Base-by-base conservation (phyloP, 2,329 filamentous ascomycete genomes). In the Cercospora sojina region DNA sequence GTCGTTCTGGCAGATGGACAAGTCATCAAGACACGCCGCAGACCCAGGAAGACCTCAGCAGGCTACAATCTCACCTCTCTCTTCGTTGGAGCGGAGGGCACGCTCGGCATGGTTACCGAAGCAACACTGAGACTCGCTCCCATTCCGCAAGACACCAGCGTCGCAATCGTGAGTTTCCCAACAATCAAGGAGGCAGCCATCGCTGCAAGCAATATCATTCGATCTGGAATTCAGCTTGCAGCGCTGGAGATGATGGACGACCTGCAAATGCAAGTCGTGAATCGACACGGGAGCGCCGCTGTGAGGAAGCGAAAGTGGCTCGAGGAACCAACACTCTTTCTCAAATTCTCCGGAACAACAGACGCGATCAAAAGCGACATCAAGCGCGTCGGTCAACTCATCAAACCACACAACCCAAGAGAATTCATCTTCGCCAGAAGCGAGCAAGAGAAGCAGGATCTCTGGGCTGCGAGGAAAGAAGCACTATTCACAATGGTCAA, bases 231-330 rank as follows among this genome's bases (percentile, higher is more conserved):
- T 3, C 90, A 89, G 0, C 85, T 93, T 6, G 90, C 89, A 0
- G 90, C 90, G 3, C 90, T 93, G 86, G 91, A 95, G 79, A 88
- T 95, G 71, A 92, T 95, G 90, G 91, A 95, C 75, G 91, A 95
- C 65, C 90, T 94, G 3, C 91, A 72, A 78, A 95, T 95, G 91
- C 85, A 83, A 69, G 90, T 94, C 0, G 88, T 95, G 75, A 95
- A 95, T 79, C 83, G 88, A 62, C 64, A 70, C 35, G 70, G 70
- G 5, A 71, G 68, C 58, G 86, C 89, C 10, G 89, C 90, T 0
- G 87, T 87, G 3, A 92, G 90, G 0, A 85, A 86, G 7, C 88
- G 88, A 16, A 85, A 86, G 51, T 94, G 91, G 91, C 85, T 89
- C 72, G 91, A 93, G 77, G 79, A 85, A 63, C 91, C 91, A 0